Conservation (phyloP, 2,329 filamentous ascomycete genomes). For the Exophiala phaeomuriformis region DNA sequence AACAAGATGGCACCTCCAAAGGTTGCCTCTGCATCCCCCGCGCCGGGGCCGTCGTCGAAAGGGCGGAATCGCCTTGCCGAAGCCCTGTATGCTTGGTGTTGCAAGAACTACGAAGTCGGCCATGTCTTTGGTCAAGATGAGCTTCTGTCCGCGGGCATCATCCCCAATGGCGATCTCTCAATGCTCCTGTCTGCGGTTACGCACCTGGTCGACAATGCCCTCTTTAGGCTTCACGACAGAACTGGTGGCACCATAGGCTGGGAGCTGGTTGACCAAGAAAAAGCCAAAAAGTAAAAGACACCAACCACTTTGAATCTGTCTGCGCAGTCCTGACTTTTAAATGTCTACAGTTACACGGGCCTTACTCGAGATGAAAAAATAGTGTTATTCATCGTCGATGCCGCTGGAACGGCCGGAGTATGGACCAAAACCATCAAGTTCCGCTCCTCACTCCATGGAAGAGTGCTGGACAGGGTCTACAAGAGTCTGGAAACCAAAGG, state of each 20-base stretch:
- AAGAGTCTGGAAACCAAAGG: conserved; percentile 76
- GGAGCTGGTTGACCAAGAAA: conserved; percentile 43
- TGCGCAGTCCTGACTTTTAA: conserved; percentile 13
- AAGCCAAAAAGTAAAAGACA: conserved; percentile 41
- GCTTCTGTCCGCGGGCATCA: conserved; percentile 37
- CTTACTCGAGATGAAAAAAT: conserved; percentile 61
- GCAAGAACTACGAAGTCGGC: conserved; percentile 35
- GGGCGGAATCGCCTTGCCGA: conserved; percentile 35
- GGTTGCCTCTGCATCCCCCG: conserved; percentile 23
- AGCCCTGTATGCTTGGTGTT: conserved; percentile 41
- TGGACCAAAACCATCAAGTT: conserved; percentile 83
- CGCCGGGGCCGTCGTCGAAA: conserved; percentile 30
- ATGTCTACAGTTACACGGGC: conserved; percentile 31
- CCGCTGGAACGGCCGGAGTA: conserved; percentile 73
- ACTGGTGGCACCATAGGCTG: conserved; percentile 39
- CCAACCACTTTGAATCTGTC: conserved; percentile 2
- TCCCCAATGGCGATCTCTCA: conserved; percentile 38
- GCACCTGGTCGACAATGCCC: conserved; percentile 40
- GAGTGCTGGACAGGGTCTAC: conserved; percentile 69
- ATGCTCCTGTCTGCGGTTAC: conserved; percentile 41
- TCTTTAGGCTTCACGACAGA: conserved; percentile 40
- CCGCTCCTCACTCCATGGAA: conserved; percentile 75
- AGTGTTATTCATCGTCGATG: conserved; percentile 84
- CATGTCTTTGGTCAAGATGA: conserved; percentile 44
- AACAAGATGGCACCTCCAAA: conserved; percentile 22